Percentiles rank a stretch among this genome's conserved stretches.
phyloP scores from a whole-genome alignment of 441 rosid genomes.

The Pelargonium citronellum region DNA sequence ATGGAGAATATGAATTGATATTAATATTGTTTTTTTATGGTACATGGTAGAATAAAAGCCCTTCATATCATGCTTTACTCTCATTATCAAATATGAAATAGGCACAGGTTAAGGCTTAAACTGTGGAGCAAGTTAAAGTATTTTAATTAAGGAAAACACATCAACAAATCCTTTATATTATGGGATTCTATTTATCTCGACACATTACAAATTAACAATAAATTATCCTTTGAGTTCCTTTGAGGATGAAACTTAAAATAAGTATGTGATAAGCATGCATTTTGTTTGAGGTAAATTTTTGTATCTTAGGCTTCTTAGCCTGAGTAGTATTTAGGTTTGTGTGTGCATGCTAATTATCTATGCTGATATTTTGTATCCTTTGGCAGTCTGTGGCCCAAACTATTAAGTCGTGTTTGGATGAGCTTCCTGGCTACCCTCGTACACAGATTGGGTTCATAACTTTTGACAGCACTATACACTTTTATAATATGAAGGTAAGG shows the following conservation, averaged over 20 bases:
- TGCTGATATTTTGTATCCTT: conserved; percentile 13
- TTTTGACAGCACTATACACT: conserved; percentile 93
- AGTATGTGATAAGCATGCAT: background rate
- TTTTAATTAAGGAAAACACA: too few relatives aligned
- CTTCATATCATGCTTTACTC: too few relatives aligned
- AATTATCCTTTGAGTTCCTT: too few relatives aligned
- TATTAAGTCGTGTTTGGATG: conserved; percentile 87
- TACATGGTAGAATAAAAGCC: too few relatives aligned
- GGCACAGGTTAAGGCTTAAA: too few relatives aligned
- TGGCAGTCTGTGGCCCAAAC: conserved; percentile 87
- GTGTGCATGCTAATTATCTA: background rate
- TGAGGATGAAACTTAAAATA: background rate
- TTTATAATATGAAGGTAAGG: conserved; percentile 95
- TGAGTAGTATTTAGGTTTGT: background rate
- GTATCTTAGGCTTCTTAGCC: background rate
- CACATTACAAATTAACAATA: too few relatives aligned
- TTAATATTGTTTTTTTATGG: too few relatives aligned
- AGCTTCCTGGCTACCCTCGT: conserved; percentile 91
- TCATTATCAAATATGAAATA: too few relatives aligned
- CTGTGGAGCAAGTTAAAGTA: too few relatives aligned
- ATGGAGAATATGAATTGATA: too few relatives aligned
- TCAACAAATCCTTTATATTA: too few relatives aligned
- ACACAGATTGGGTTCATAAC: conserved; percentile 99
- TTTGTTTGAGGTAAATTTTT: background rate
- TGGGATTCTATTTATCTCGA: too few relatives aligned